phyloP scores from a whole-genome alignment of 208 protist genomes.

The Novymonas esmeraldas region DNA sequence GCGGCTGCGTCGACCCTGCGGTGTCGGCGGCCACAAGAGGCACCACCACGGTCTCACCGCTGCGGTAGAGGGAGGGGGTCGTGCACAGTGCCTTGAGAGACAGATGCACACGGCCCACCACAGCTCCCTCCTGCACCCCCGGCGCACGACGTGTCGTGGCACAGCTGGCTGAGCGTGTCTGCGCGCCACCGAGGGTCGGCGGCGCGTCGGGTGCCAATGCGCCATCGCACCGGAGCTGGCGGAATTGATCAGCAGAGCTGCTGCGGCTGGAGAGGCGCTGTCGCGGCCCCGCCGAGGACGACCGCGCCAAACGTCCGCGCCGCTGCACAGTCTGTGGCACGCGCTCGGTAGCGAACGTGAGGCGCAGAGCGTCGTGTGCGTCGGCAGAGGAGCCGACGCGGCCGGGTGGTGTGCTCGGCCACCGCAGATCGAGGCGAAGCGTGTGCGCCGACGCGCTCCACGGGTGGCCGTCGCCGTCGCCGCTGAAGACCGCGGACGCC shows the following conservation, averaged over 20 bases:
- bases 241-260: constrained; percentile 8
- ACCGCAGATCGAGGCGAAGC: constrained; percentile 12
- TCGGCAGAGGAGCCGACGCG: too few relatives aligned
- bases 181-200: too few relatives aligned
- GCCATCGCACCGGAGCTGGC: constrained; percentile 5
- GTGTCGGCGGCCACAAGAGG: constrained; percentile 39
- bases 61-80: constrained; percentile 37
- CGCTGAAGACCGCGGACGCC: neutral
- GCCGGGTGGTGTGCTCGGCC: constrained; percentile 3
- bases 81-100: constrained; percentile 11
- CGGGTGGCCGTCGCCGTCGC: neutral
- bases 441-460: neutral
- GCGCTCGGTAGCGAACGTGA: constrained; percentile 5
- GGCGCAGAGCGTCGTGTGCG: constrained; percentile 11
- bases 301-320: too few relatives aligned
- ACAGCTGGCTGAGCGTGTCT: too few relatives aligned
- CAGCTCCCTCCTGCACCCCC: too few relatives aligned
- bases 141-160: too few relatives aligned
- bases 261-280: neutral
- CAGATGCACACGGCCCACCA: constrained; percentile 5
- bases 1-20: neutral
- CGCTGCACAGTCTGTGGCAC: too few relatives aligned
- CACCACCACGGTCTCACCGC: constrained; percentile 34
- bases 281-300: neutral
- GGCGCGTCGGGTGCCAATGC: neutral